phyloP scores from a whole-genome alignment of 2,329 filamentous ascomycete species.

The Aspergillus sp. region DNA sequence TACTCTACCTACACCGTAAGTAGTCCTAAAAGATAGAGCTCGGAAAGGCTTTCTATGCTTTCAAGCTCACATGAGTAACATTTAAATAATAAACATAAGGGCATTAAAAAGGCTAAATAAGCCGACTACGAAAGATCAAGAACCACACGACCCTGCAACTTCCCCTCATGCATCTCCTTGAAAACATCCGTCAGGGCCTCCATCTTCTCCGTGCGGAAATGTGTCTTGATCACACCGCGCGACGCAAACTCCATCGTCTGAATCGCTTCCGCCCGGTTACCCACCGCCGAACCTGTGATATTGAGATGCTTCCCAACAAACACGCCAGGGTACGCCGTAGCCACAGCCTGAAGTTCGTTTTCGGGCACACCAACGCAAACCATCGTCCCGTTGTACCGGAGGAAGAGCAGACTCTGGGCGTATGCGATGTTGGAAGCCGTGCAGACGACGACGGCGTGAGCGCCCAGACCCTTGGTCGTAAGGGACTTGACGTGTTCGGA shows the following conservation, averaged over 20 bases:
- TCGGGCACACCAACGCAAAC: slow-evolving; percentile 56
- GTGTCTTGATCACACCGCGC: slow-evolving; percentile 48
- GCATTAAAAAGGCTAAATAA: not conserved
- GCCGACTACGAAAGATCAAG: slow-evolving; percentile 38
- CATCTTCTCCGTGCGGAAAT: slow-evolving; percentile 49
- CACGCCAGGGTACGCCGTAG: slow-evolving; percentile 41
- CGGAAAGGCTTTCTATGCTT: not conserved
- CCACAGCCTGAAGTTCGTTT: slow-evolving; percentile 46
- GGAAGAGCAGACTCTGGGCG: slow-evolving; percentile 47
- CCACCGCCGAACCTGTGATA: slow-evolving; percentile 53
- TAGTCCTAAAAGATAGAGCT: too few species aligned
- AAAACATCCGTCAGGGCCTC: slow-evolving; percentile 48
- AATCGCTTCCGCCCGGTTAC: slow-evolving; percentile 51
- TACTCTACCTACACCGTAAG: too few species aligned
- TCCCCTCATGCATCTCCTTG: slow-evolving; percentile 45
- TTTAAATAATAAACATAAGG: not conserved
- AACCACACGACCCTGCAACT: slow-evolving; percentile 49
- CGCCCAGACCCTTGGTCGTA: slow-evolving; percentile 60
- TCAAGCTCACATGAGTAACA: not conserved
- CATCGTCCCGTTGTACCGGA: slow-evolving; percentile 51
- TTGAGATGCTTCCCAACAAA: slow-evolving; percentile 45
- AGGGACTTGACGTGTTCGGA: slow-evolving; percentile 56
- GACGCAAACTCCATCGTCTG: slow-evolving; percentile 51
- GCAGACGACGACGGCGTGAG: slow-evolving; percentile 60
- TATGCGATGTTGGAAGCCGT: slow-evolving; percentile 53